phyloP scores from a whole-genome alignment of 768 basidiomycete genomes.

The Lentinula guzmanii region DNA sequence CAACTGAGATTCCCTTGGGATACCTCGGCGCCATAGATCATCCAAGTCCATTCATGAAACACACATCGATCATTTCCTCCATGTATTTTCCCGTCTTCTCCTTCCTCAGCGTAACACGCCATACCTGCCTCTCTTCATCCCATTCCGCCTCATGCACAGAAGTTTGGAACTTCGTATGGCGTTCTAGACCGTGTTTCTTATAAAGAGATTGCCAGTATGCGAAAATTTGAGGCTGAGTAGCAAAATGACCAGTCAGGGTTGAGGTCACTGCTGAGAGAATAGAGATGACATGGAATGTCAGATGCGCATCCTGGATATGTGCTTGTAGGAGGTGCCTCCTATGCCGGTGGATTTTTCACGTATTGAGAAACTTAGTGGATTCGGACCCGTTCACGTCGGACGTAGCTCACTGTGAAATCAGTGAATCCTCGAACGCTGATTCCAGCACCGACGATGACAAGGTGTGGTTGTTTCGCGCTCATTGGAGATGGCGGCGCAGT shows the following conservation, averaged over 20 bases:
- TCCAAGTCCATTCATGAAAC: conserved; percentile 25
- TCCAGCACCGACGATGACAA: conserved; percentile 11
- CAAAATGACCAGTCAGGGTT: conserved; percentile 36
- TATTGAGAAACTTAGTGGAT: conserved; percentile 8
- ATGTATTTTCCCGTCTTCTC: conserved; percentile 11
- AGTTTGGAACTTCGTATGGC: conserved; percentile 22
- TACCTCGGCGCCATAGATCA: conserved; percentile 22
- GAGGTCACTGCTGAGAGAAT: conserved; percentile 34
- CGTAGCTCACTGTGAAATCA: conserved; percentile 21
- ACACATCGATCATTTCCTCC: conserved; percentile 6
- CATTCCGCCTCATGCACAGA: conserved; percentile 24
- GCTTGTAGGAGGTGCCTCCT: conserved; percentile 26
- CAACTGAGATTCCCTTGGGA: conserved; percentile 12
- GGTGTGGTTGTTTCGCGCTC: neutral
- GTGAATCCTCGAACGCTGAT: conserved; percentile 23
- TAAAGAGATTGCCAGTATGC: conserved; percentile 29
- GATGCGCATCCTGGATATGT: conserved; percentile 36
- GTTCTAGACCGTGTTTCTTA: conserved; percentile 18
- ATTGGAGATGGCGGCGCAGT: too few species aligned
- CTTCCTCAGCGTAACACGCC: conserved; percentile 13
- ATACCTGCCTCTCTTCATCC: conserved; percentile 20
- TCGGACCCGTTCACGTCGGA: neutral
- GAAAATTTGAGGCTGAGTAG: conserved; percentile 35
- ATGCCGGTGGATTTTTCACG: conserved; percentile 22
- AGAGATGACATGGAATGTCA: conserved; percentile 31